phyloP scores from a whole-genome alignment of 2,329 filamentous ascomycete species.

The Leptographium galeiforme region DNA sequence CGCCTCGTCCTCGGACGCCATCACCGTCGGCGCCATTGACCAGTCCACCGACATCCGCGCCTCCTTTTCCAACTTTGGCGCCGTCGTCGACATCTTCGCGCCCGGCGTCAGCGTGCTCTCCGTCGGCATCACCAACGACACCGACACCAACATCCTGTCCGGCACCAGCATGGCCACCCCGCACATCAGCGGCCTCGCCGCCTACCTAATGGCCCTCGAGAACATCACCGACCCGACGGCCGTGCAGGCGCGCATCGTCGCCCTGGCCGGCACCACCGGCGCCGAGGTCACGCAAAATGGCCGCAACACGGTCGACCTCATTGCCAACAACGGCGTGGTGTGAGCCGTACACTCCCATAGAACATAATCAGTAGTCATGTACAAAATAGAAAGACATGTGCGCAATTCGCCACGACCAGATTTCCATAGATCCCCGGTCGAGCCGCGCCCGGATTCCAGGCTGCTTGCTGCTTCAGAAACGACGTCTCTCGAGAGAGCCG shows the following conservation, averaged over 20 bases:
- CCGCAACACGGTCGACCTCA: slow-evolving; percentile 33
- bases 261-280: slow-evolving; percentile 33
- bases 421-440: background rate
- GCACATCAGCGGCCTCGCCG: slow-evolving; percentile 13
- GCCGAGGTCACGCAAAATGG: slow-evolving; percentile 29
- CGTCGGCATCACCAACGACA: slow-evolving; percentile 36
- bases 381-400: slow-evolving; percentile 12
- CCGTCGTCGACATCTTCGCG: slow-evolving; percentile 38
- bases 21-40: slow-evolving; percentile 48
- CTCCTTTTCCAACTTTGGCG: slow-evolving; percentile 46
- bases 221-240: slow-evolving; percentile 24
- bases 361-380: no score
- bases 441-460: slow-evolving; percentile 23
- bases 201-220: slow-evolving; percentile 13
- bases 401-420: slow-evolving; percentile 16
- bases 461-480: slow-evolving; percentile 17
- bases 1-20: slow-evolving; percentile 39
- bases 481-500: background rate
- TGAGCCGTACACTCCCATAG: slow-evolving; percentile 3
- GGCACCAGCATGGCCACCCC: slow-evolving; percentile 13
- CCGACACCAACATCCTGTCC: slow-evolving; percentile 20
- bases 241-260: slow-evolving; percentile 56
- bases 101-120: slow-evolving; percentile 41
- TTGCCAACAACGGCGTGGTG: slow-evolving; percentile 42
- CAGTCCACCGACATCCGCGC: slow-evolving; percentile 33